A percentile compares a stretch with the other conserved stretches of the same genome.
Conservation (phyloP, 108 stramenopile species). For the Stephanodiscus triporus region DNA sequence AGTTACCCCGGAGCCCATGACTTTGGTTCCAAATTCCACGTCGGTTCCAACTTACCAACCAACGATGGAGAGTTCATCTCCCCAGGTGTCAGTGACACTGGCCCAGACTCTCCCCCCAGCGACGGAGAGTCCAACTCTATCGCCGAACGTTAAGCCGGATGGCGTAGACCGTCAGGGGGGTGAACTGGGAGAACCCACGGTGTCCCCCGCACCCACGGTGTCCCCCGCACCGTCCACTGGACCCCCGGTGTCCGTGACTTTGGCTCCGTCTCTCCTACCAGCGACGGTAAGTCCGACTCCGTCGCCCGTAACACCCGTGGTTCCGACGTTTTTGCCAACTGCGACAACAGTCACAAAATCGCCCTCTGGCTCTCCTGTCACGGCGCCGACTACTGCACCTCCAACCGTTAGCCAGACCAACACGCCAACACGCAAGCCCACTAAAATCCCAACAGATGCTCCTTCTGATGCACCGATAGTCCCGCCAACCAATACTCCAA, state of each 20-base stretch:
- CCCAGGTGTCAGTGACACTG: no score
- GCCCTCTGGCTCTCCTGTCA: neutral
- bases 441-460: neutral
- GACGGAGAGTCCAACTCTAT: no score
- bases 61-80: no score
- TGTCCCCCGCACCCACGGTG: neutral
- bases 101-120: no score
- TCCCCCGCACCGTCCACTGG: neutral
- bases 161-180: neutral
- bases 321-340: neutral
- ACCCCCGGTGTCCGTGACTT: no score
- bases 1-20: no score
- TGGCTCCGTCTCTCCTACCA: no score
- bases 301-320: neutral
- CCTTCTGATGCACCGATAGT: neutral
- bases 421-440: neutral
- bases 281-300: neutral
- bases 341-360: neutral
- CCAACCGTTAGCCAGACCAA: no score
- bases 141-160: no score
- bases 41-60: no score
- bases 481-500: neutral
- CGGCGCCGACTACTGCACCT: neutral
- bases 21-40: no score
- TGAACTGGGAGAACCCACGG: neutral